Evolutionary conservation across 2,329 filamentous ascomycete species (phyloP).

Genomic region (Aspergillaceae sp.): DNA sequence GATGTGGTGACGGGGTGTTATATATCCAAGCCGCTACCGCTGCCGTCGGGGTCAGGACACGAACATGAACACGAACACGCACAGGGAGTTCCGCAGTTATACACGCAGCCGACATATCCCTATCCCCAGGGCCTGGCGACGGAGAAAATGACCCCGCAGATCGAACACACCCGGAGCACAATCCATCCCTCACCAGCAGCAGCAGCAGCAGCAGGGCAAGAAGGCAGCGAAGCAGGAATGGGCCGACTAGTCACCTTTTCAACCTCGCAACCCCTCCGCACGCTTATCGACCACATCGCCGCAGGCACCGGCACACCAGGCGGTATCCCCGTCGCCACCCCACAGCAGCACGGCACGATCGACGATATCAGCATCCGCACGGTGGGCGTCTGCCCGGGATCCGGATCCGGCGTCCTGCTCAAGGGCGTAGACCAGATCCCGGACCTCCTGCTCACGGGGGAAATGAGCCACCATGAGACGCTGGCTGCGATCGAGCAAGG

Average conservation of each 20-base stretch:
- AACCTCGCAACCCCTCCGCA: conserved; percentile 43
- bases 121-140: conserved; percentile 17
- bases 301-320: conserved; percentile 58
- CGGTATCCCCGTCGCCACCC: conserved; percentile 55
- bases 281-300: conserved; percentile 55
- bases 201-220: conserved; percentile 27
- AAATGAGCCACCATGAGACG: conserved; percentile 88
- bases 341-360: conserved; percentile 44
- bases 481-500: conserved; percentile 78
- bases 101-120: conserved; percentile 35
- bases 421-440: conserved; percentile 46
- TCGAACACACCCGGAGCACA: conserved; percentile 45
- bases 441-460: conserved; percentile 81
- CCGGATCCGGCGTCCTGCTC: conserved; percentile 65
- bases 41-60: conserved; percentile 3
- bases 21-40: conserved; percentile 4
- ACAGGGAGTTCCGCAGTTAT: conserved; percentile 17
- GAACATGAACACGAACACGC: too few species aligned
- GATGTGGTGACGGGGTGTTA: conserved; percentile 61
- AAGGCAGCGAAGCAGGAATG: conserved; percentile 46
- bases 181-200: conserved; percentile 41
- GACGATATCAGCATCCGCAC: conserved; percentile 52
- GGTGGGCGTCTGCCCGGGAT: conserved; percentile 84
- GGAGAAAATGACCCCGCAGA: conserved; percentile 24
- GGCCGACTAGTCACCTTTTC: conserved; percentile 52